phyloP scores from a whole-genome alignment of 129 eudicot genomes.

The Flaveria bidentis region DNA sequence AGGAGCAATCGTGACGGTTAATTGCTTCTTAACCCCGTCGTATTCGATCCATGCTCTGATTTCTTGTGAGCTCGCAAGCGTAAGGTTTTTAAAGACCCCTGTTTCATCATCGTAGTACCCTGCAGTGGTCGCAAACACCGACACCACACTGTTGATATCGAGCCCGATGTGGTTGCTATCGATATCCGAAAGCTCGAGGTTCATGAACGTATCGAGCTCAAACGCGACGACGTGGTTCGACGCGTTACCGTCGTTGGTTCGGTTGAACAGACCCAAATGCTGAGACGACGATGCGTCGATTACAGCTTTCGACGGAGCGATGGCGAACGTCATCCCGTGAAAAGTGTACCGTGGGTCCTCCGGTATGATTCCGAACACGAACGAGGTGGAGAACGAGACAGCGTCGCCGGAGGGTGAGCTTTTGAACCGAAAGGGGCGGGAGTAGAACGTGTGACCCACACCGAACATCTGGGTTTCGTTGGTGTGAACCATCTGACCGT shows the following conservation, averaged over 20 bases:
- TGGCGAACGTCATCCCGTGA: constrained; percentile 58
- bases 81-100: constrained; percentile 29
- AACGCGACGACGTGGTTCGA: constrained; percentile 53
- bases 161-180: constrained; percentile 60
- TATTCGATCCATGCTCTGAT: constrained; percentile 64
- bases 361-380: constrained; percentile 53
- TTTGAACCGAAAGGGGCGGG: constrained; percentile 41
- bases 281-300: constrained; percentile 37
- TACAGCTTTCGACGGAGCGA: constrained; percentile 41
- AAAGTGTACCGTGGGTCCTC: constrained; percentile 32
- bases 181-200: constrained; percentile 42
- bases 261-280: constrained; percentile 54
- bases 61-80: constrained; percentile 33
- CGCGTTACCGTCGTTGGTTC: constrained; percentile 40
- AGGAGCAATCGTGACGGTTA: constrained; percentile 51
- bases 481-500: constrained; percentile 29
- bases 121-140: constrained; percentile 32
- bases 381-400: constrained; percentile 49
- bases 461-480: constrained; percentile 32
- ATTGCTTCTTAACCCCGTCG: constrained; percentile 31
- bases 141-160: constrained; percentile 48
- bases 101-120: constrained; percentile 35
- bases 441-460: constrained; percentile 53
- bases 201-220: constrained; percentile 55
- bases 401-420: constrained; percentile 34